Evolutionary conservation across 163 green algal species (phyloP), one percentile per base, ranked within the genome.

Genomic region (Chlorella variabilis): DNA sequence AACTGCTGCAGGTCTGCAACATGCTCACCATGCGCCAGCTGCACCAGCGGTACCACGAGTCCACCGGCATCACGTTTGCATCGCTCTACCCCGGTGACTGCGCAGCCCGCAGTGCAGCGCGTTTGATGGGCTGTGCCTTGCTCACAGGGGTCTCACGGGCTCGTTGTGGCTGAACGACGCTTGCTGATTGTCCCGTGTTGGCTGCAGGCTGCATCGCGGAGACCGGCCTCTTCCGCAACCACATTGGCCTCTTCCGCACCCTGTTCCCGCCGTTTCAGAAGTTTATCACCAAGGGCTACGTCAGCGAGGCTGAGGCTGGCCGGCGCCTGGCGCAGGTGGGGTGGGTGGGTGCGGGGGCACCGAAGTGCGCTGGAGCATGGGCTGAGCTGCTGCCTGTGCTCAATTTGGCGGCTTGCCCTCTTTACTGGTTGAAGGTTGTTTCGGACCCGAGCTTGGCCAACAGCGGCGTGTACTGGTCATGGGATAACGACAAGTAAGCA

Each of bases 261-360:
- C 87, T 98, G n/a, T 99, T 99, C 91, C 96, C 96, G 7, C 80
- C 88, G 34, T 96, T 98, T 90, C 94, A 98, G 85, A 98, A 98
- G 93, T 96, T 97, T 79, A 86, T 98, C 58, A 98, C 95, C 65
- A 96, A 96, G 87, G 93, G 93, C 3, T 98, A 97, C 59, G 95
- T 99, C 39, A 93, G 83, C 8, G 90, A 98, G 88, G 91, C 96
- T 76, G 94, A 98, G 78, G 96, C 96, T 17, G 96, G 96, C 80
- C 66, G 86, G 34, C 91, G 96, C 75, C 90, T 99, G 45, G 94
- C 95, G 17, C 87, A 93, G 86, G 89, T 63, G 54, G 45, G 5
- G 54, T 63, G 23, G 23, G 6, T 91, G 39, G 8, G 71, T 76
- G 73, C 20, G 36, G 27, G 3, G 25, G 49, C 25, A 3, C 8